Evolutionary conservation across 345 rosid species (phyloP).

Genomic region (Nasturtium officinale): DNA sequence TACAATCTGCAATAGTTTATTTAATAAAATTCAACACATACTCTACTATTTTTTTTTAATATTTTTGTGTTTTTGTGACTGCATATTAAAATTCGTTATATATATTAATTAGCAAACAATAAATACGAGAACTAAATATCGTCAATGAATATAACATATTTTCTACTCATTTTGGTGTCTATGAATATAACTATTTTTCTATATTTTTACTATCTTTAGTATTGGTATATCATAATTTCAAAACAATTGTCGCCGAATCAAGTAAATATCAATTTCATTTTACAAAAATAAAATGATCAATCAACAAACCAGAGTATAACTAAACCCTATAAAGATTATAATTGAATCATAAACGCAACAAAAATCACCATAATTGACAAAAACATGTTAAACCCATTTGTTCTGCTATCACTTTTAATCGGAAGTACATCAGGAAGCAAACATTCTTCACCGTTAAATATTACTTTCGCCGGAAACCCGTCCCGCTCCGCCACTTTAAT

Average conservation of each 20-base stretch:
- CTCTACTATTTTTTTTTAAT: too few species aligned
- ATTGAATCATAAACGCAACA: slow-evolving; percentile 7
- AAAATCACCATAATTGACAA: not conserved
- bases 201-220: too few species aligned
- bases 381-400: slow-evolving; percentile 21
- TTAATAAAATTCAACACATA: too few species aligned
- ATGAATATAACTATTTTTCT: too few species aligned
- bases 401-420: slow-evolving; percentile 46
- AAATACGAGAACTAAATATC: too few species aligned
- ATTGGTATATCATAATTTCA: not conserved
- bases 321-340: slow-evolving; percentile 14
- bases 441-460: slow-evolving; percentile 94
- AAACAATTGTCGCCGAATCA: not conserved
- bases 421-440: slow-evolving; percentile 71
- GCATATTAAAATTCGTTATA: too few species aligned
- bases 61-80: too few species aligned
- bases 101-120: too few species aligned
- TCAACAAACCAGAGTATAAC: slow-evolving; percentile 5
- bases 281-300: slow-evolving; percentile 34
- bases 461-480: slow-evolving; percentile 89
- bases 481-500: slow-evolving; percentile 71
- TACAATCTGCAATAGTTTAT: too few species aligned
- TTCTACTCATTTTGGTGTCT: not conserved
- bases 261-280: slow-evolving; percentile 22
- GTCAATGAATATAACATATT: too few species aligned